A percentile compares a stretch with the other conserved stretches of the same genome.
Evolutionary conservation across 805 yeast species (phyloP).

Genomic region (Scheffersomyces stipitis): DNA sequence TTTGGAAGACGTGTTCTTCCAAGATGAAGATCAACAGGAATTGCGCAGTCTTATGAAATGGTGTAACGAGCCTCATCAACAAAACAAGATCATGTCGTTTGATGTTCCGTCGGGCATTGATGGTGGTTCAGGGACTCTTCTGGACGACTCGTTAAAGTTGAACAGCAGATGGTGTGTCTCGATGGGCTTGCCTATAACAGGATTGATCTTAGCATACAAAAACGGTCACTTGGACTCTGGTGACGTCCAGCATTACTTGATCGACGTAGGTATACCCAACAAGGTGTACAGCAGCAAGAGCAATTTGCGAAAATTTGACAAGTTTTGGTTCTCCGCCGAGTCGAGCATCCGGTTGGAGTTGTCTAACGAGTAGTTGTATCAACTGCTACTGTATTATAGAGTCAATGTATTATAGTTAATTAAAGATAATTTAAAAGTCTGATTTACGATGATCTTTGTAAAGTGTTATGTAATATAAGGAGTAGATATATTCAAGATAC

Average conservation of each 20-base stretch:
- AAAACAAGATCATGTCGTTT: conserved; percentile 56
- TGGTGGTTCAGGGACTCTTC: conserved; percentile 68
- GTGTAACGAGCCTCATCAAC: conserved; percentile 53
- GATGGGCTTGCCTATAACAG: conserved; percentile 70
- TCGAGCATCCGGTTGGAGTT: conserved; percentile 19
- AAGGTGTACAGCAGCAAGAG: conserved; percentile 45
- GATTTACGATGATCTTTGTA: too few relatives aligned
- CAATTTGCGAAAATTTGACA: conserved; percentile 44
- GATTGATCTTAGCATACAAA: conserved; percentile 59
- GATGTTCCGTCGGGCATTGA: conserved; percentile 85
- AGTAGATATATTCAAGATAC: too few relatives aligned
- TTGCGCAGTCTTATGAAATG: conserved; percentile 56
- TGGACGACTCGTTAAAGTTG: conserved; percentile 32
- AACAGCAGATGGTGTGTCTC: conserved; percentile 62
- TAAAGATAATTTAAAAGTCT: not conserved
- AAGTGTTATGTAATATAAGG: too few relatives aligned
- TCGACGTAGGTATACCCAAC: conserved; percentile 72
- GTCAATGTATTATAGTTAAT: not conserved
- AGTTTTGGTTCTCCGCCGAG: conserved; percentile 45
- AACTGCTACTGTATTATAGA: not conserved
- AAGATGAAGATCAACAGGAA: conserved; percentile 31
- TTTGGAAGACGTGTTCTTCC: conserved; percentile 53
- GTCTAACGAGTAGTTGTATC: conserved; percentile 3
- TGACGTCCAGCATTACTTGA: conserved; percentile 56
- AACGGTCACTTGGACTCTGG: conserved; percentile 49